Evolutionary conservation across 2,329 filamentous ascomycete species (phyloP).

Genomic region (Kalmusia sp.): DNA sequence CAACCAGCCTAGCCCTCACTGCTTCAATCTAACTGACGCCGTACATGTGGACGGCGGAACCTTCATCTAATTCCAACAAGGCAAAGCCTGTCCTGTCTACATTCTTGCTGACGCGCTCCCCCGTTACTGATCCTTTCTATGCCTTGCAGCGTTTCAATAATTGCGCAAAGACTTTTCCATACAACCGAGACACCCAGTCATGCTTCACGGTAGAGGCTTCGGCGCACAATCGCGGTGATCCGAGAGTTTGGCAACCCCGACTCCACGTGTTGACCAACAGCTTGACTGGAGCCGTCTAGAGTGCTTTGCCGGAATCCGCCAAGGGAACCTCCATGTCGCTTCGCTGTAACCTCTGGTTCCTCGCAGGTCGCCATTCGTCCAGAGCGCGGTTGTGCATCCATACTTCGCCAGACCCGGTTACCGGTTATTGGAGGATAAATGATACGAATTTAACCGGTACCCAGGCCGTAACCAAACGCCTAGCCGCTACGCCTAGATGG

Average conservation of each 20-base stretch:
- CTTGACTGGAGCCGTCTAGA: constrained; percentile 1
- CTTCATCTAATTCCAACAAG: constrained; percentile 6
- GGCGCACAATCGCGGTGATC: not conserved
- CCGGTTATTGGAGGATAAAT: constrained; percentile 18
- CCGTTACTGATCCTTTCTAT: not conserved
- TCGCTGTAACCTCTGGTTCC: constrained; percentile 1
- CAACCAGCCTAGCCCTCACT: not conserved
- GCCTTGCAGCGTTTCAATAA: constrained; percentile 9
- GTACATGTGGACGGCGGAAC: constrained; percentile 2
- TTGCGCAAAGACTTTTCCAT: constrained; percentile 4
- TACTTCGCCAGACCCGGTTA: not conserved
- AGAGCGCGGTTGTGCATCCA: not conserved
- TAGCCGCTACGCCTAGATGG: constrained; percentile 31
- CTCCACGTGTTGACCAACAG: constrained; percentile 7
- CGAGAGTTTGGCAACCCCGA: constrained; percentile 3
- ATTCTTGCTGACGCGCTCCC: not conserved
- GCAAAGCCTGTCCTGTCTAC: not conserved
- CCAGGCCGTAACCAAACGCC: constrained; percentile 17
- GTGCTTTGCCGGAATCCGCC: constrained; percentile 2
- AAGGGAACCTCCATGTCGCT: constrained; percentile 2
- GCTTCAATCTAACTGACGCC: constrained; percentile 1
- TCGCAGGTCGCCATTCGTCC: constrained; percentile 3
- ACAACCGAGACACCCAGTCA: constrained; percentile 6
- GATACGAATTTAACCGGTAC: constrained; percentile 13
- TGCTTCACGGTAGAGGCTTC: not conserved